These are phyloP conservation scores for Diplodia intermedia DNA, from an alignment of 2,329 filamentous ascomycete species.

Conservation along the genomic window DNA sequence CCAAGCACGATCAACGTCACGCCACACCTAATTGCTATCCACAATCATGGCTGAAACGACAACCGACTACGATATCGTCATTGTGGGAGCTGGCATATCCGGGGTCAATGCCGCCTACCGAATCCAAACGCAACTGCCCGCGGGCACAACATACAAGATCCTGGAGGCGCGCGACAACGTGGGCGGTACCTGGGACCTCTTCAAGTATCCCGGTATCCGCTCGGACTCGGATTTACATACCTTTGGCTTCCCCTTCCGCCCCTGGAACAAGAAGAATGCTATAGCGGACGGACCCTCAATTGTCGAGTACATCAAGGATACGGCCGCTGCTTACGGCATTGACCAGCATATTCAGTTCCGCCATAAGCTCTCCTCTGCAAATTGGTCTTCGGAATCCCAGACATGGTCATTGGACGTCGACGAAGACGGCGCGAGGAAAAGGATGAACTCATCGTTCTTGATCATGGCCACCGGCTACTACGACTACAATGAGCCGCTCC, in stretches of 20 bases:
- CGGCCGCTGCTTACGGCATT: slow-evolving; percentile 53
- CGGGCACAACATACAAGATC: slow-evolving; percentile 64
- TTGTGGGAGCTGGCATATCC: slow-evolving; percentile 76
- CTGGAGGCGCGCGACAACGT: slow-evolving; percentile 71
- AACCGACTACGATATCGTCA: slow-evolving; percentile 56
- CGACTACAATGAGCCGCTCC: slow-evolving; percentile 69
- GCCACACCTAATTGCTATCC: background rate
- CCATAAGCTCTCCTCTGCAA: slow-evolving; percentile 50
- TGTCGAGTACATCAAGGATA: slow-evolving; percentile 53
- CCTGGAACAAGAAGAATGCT: slow-evolving; percentile 63
- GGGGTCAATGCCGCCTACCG: slow-evolving; percentile 78
- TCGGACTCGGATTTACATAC: slow-evolving; percentile 59
- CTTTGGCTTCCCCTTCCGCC: slow-evolving; percentile 70
- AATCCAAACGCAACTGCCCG: slow-evolving; percentile 65
- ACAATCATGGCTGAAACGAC: slow-evolving; percentile 12
- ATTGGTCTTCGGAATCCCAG: slow-evolving; percentile 58
- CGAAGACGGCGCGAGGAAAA: slow-evolving; percentile 45
- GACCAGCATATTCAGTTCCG: slow-evolving; percentile 55
- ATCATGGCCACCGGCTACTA: slow-evolving; percentile 75
- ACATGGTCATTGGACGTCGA: slow-evolving; percentile 53
- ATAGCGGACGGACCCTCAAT: slow-evolving; percentile 57
- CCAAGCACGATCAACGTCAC: background rate
- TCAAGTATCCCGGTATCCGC: slow-evolving; percentile 74
- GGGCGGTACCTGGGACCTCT: slow-evolving; percentile 81
- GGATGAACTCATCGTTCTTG: slow-evolving; percentile 56